Evolutionary conservation across 108 stramenopile species (phyloP).

Genomic region (Mediolabrus comicus): DNA sequence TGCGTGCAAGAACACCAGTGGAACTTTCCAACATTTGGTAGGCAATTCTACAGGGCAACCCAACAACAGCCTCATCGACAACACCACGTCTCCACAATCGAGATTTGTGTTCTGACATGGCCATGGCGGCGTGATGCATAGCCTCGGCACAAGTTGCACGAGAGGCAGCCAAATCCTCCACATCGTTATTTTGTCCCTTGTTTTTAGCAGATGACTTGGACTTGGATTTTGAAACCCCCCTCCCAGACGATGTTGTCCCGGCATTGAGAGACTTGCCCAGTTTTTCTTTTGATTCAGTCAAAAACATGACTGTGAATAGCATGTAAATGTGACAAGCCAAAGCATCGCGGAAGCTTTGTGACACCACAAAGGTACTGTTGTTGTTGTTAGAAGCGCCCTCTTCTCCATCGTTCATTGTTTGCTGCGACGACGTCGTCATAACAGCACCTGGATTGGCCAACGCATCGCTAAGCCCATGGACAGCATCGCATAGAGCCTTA

Average conservation of each 20-base stretch:
- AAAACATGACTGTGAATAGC: slow-evolving; percentile 87
- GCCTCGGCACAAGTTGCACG: slow-evolving; percentile 62
- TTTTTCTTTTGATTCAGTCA: slow-evolving; percentile 76
- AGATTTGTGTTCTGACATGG: slow-evolving; percentile 57
- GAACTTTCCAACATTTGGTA: slow-evolving; percentile 83
- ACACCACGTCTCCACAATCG: slow-evolving; percentile 81
- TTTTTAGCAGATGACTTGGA: slow-evolving; percentile 11
- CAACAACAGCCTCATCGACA: slow-evolving; percentile 73
- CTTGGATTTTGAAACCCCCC: slow-evolving; percentile 1
- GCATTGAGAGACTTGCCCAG: slow-evolving; percentile 35
- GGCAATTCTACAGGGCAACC: slow-evolving; percentile 78
- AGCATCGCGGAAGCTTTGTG: slow-evolving; percentile 76
- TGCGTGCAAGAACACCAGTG: slow-evolving; percentile 62
- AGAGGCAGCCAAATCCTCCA: slow-evolving; percentile 25
- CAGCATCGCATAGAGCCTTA: slow-evolving; percentile 57
- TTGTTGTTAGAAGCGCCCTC: slow-evolving; percentile 9
- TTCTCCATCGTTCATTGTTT: not conserved
- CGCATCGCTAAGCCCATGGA: slow-evolving; percentile 50
- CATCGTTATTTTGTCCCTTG: slow-evolving; percentile 36
- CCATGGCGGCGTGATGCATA: slow-evolving; percentile 60
- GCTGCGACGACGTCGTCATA: not conserved
- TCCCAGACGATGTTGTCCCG: slow-evolving; percentile 10
- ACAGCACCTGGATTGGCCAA: slow-evolving; percentile 22
- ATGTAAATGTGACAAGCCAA: slow-evolving; percentile 84
- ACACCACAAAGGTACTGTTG: slow-evolving; percentile 34